These are phyloP conservation scores for Acacia melanoxylon DNA, from an alignment of 306 rosid species.

Conservation along the genomic window DNA sequence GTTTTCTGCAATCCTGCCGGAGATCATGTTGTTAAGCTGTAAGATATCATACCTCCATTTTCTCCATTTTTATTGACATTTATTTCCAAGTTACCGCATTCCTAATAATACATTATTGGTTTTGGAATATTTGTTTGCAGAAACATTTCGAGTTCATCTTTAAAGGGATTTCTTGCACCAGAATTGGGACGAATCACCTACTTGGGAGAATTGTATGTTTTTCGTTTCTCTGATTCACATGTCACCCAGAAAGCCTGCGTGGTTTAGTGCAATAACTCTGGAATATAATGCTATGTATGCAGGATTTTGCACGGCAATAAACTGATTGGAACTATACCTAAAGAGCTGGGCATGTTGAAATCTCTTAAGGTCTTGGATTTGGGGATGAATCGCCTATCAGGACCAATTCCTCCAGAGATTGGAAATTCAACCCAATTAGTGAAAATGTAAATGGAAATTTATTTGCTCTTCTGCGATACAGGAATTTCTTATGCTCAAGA, in stretches of 20 bases:
- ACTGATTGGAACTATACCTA: conserved; percentile 80
- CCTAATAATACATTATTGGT: conserved; percentile 31
- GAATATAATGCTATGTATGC: conserved; percentile 36
- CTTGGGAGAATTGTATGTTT: conserved; percentile 79
- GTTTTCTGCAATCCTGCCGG: conserved; percentile 58
- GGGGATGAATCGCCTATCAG: conserved; percentile 81
- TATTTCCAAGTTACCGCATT: conserved; percentile 26
- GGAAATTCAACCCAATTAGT: conserved; percentile 60
- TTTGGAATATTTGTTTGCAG: conserved; percentile 51
- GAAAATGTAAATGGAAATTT: conserved; percentile 64
- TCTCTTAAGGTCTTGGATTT: conserved; percentile 74
- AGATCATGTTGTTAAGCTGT: conserved; percentile 83
- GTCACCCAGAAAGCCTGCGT: background rate
- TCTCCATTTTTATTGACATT: conserved; percentile 1
- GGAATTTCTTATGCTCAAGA: conserved; percentile 8
- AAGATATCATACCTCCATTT: conserved; percentile 42
- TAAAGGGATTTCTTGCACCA: conserved; percentile 76
- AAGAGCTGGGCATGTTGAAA: conserved; percentile 74
- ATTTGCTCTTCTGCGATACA: conserved; percentile 3
- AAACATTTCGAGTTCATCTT: conserved; percentile 73
- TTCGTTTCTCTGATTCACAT: conserved; percentile 2
- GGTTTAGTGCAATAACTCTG: background rate
- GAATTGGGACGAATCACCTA: conserved; percentile 73
- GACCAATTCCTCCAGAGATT: conserved; percentile 83
- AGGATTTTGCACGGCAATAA: conserved; percentile 83